phyloP scores from a whole-genome alignment of 768 basidiomycete genomes.

The Tephrocybe sp. region DNA sequence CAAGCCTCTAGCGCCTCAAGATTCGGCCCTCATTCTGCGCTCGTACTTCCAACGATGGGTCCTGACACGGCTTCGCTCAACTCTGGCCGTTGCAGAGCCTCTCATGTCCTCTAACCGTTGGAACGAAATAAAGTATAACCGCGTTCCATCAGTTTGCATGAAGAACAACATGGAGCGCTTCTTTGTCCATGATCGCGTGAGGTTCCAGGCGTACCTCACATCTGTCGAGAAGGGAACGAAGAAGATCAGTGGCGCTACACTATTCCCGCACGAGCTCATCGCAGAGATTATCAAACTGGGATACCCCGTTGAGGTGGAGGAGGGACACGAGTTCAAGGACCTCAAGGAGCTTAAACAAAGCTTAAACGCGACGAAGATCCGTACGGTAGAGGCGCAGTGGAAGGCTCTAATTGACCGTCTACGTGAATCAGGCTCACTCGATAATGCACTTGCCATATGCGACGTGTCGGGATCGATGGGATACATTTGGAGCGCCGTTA shows the following conservation, averaged over 20 bases:
- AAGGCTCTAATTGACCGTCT: constrained; percentile 51
- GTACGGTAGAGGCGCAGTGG: constrained; percentile 68
- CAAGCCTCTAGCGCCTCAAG: constrained; percentile 23
- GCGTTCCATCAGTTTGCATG: constrained; percentile 66
- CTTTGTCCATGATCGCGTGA: constrained; percentile 50
- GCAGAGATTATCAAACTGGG: constrained; percentile 28
- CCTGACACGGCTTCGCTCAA: constrained; percentile 52
- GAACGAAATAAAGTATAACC: constrained; percentile 53
- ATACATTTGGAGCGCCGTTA: not conserved
- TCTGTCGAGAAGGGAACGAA: constrained; percentile 53
- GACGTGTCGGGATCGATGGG: constrained; percentile 81
- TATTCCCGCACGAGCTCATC: constrained; percentile 63
- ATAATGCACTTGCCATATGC: constrained; percentile 64
- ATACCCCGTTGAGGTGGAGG: not conserved
- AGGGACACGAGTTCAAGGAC: constrained; percentile 18
- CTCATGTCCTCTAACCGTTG: constrained; percentile 61
- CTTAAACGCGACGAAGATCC: constrained; percentile 30
- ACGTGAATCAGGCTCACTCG: constrained; percentile 51
- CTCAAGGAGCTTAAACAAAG: constrained; percentile 25
- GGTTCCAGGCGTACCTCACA: constrained; percentile 57
- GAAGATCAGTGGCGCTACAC: constrained; percentile 62
- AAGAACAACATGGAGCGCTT: constrained; percentile 52
- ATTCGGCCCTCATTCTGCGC: constrained; percentile 42
- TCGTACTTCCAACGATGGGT: constrained; percentile 58
- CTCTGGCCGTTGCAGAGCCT: constrained; percentile 47